These are phyloP conservation scores for Talaromyces sp. DNA, from an alignment of 2,329 filamentous ascomycete genomes.

Conservation along the genomic window DNA sequence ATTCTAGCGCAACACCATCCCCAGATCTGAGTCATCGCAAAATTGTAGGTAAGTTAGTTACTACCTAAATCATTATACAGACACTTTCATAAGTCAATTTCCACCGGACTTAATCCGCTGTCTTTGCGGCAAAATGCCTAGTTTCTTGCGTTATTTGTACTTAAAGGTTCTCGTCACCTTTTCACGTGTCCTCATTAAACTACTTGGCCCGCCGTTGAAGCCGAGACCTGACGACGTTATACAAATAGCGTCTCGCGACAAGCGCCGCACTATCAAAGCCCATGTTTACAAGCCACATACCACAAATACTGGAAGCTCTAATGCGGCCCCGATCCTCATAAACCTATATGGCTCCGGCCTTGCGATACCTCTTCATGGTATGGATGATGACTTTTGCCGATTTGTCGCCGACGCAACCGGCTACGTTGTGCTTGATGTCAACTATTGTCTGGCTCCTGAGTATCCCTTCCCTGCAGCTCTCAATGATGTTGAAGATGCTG, in stretches of 20 bases:
- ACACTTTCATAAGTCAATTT: not conserved
- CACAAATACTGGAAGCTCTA: not conserved
- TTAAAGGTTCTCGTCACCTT: constrained; percentile 11
- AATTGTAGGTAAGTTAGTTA: not conserved
- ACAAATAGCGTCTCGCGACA: constrained; percentile 31
- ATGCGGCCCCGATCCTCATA: constrained; percentile 26
- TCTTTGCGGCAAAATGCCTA: not conserved
- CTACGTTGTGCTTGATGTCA: constrained; percentile 35
- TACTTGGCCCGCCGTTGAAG: constrained; percentile 1
- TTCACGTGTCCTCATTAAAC: not conserved
- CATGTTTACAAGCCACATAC: constrained; percentile 25
- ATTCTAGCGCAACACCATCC: not conserved
- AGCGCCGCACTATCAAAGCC: constrained; percentile 25
- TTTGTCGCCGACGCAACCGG: constrained; percentile 22
- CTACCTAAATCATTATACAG: not conserved
- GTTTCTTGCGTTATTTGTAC: constrained; percentile 3
- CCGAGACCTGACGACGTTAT: constrained; percentile 28
- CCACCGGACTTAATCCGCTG: not conserved
- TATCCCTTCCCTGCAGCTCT: constrained; percentile 37
- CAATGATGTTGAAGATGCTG: constrained; percentile 35
- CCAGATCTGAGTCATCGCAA: not conserved
- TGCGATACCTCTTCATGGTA: constrained; percentile 28
- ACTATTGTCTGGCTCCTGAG: constrained; percentile 40
- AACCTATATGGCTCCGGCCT: constrained; percentile 33
- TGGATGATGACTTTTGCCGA: constrained; percentile 28